Base-by-base conservation (phyloP, 129 eudicot species). In the carrot (Daucus carota) region DNA sequence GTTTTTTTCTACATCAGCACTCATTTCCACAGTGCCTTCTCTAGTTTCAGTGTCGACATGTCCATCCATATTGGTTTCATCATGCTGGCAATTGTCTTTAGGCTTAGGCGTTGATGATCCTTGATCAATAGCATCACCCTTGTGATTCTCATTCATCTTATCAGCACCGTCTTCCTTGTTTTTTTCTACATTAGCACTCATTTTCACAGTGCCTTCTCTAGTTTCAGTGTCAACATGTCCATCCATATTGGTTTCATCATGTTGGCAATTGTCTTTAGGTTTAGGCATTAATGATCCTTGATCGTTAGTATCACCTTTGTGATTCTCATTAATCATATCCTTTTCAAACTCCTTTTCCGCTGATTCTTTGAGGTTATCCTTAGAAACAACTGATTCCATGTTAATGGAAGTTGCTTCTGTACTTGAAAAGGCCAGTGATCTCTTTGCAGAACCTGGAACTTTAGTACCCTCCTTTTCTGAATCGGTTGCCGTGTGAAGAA, bases 351-450 rank as follows among this genome's bases (percentile, higher is more conserved):
- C 6, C 6, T 26, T 7, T 29, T 28, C 68, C 12, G 13, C 20
- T 62, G 68, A 26, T 62, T 62, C 78, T 45, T 42, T 57, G 69
- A 28, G 28, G 44, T 77, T 54, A 60, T 13, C 18, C 41, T 33
- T 72, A 9, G 44, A 75, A 22, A 73, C 68, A 14, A 76, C 29
- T 14, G 73, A 60, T 67, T 60, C 83, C 44, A 69, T 57, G n/a
- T 70, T 78, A 18, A 5, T 32, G 0, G 70, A 14, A 38, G 75
- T 72, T 47, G 36, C 76, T 77, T 81, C 86, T 40, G 28, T 44
- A n/a, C 60, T 76, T 50, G 86, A 67, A 80, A 86, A 89, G 75
- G 91, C 77, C 32, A 89, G 81, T 15, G 95, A 87, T 75, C 90
- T 81, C 82, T 89, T 89, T 17, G 87, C 87, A 65, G 87, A 84